phyloP scores from a whole-genome alignment of 441 rosid genomes.

The Populus hybrid region DNA sequence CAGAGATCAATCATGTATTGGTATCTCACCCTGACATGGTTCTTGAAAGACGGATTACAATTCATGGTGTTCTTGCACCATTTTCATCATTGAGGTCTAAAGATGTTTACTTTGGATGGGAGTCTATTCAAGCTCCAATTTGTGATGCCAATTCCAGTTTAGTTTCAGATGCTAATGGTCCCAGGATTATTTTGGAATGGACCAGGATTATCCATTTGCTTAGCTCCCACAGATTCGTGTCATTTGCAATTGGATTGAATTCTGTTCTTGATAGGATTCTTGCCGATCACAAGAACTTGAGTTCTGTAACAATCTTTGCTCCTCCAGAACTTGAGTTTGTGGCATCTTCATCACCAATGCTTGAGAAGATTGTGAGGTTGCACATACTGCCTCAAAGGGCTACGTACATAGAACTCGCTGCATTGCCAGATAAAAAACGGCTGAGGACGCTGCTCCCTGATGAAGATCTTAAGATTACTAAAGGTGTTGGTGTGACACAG shows the following conservation, averaged over 20 bases:
- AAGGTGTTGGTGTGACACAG: conserved; percentile 16
- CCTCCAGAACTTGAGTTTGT: conserved; percentile 52
- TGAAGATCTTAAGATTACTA: conserved; percentile 40
- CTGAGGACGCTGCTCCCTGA: conserved; percentile 45
- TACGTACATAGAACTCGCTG: conserved; percentile 37
- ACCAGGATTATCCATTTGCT: conserved; percentile 45
- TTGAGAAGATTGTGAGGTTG: conserved; percentile 51
- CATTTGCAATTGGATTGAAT: conserved; percentile 69
- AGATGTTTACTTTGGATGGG: conserved; percentile 24
- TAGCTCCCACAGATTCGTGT: conserved; percentile 61
- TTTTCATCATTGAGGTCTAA: conserved; percentile 40
- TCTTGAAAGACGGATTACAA: conserved; percentile 52
- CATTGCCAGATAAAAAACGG: conserved; percentile 39
- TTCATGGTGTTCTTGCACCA: conserved; percentile 71
- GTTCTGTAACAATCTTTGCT: conserved; percentile 59
- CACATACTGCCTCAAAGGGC: conserved; percentile 52
- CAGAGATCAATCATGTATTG: conserved; percentile 55
- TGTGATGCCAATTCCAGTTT: conserved; percentile 27
- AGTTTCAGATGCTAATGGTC: conserved; percentile 24
- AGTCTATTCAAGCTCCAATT: conserved; percentile 36
- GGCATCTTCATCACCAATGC: conserved; percentile 45
- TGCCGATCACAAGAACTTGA: conserved; percentile 37
- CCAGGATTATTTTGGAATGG: conserved; percentile 48
- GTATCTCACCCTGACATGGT: conserved; percentile 67
- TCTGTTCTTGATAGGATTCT: conserved; percentile 59